Conservation (phyloP, 202 grass and related monocot genomes). For the Schoenoplectus triqueter region DNA sequence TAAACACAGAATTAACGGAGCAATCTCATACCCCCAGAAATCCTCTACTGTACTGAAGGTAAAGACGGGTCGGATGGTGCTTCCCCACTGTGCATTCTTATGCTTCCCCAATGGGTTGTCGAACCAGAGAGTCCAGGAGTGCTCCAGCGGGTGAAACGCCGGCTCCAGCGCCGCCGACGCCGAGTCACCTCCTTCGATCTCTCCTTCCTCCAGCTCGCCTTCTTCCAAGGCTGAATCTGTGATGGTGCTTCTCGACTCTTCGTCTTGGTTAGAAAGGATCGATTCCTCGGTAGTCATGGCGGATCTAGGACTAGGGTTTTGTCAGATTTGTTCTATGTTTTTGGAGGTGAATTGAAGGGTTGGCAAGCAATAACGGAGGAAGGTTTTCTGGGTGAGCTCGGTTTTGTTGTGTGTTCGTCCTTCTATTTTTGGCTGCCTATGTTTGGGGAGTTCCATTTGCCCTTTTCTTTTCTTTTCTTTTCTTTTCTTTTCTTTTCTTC, state of each 20-base stretch:
- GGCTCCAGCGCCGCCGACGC: constrained; percentile 17
- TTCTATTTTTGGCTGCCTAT: too few relatives aligned
- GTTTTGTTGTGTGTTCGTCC: too few relatives aligned
- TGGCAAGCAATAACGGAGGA: too few relatives aligned
- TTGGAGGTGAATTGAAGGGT: too few relatives aligned
- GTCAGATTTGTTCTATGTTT: neutral
- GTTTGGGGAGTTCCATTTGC: too few relatives aligned
- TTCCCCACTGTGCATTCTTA: constrained; percentile 65
- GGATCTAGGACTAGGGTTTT: constrained; percentile 38
- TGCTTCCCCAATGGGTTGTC: constrained; percentile 73
- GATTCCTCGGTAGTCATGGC: constrained; percentile 36
- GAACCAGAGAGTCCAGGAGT: constrained; percentile 96
- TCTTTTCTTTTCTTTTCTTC: too few relatives aligned
- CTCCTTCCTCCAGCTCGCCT: constrained; percentile 66
- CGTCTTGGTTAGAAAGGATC: constrained; percentile 21
- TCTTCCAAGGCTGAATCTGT: constrained; percentile 28
- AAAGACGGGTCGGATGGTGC: constrained; percentile 72
- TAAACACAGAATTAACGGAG: neutral
- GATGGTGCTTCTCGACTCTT: constrained; percentile 27
- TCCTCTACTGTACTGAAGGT: constrained; percentile 89
- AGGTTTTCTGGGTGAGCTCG: too few relatives aligned
- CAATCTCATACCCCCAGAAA: constrained; percentile 70
- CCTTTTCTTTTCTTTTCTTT: too few relatives aligned
- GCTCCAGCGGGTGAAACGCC: constrained; percentile 60
- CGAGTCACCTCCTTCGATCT: constrained; percentile 56